phyloP scores from a whole-genome alignment of 1,284 basidiomycete genomes.

The Malassezia caprae region DNA sequence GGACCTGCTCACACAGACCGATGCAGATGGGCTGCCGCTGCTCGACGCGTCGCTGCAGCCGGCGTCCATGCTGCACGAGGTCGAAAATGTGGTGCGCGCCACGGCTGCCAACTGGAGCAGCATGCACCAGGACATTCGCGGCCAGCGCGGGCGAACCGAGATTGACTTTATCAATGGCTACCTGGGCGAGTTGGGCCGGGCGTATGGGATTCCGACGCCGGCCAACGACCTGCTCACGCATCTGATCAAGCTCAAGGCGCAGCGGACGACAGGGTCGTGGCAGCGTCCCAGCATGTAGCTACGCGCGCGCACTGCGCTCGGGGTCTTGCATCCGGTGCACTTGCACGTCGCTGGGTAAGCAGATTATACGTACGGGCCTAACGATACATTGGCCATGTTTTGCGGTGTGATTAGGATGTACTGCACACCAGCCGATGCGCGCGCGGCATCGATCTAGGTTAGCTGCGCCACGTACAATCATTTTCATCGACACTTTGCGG shows the following conservation, averaged over 20 bases:
- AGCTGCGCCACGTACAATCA: conserved; percentile 54
- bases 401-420: conserved; percentile 43
- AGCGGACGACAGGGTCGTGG: conserved; percentile 21
- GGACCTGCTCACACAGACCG: conserved; percentile 18
- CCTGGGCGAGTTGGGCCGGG: conserved; percentile 59
- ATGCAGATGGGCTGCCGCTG: conserved; percentile 24
- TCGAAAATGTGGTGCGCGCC: conserved; percentile 23
- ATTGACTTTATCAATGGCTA: conserved; percentile 75
- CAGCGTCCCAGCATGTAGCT: not conserved
- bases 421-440: conserved; percentile 18
- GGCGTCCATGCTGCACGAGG: conserved; percentile 29
- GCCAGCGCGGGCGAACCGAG: conserved; percentile 27
- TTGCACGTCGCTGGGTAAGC: conserved; percentile 18
- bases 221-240: conserved; percentile 58
- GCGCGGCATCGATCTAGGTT: conserved; percentile 16
- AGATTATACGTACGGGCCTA: conserved; percentile 6
- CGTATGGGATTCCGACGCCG: conserved; percentile 59
- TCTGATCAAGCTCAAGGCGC: conserved; percentile 55
- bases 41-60: conserved; percentile 29
- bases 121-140: conserved; percentile 36
- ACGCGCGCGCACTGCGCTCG: conserved; percentile 10
- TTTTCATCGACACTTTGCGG: conserved; percentile 75
- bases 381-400: conserved; percentile 30
- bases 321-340: conserved; percentile 21
- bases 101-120: conserved; percentile 37